Base-by-base conservation (phyloP, 2,329 filamentous ascomycete species). In the Aphanocladium album region DNA sequence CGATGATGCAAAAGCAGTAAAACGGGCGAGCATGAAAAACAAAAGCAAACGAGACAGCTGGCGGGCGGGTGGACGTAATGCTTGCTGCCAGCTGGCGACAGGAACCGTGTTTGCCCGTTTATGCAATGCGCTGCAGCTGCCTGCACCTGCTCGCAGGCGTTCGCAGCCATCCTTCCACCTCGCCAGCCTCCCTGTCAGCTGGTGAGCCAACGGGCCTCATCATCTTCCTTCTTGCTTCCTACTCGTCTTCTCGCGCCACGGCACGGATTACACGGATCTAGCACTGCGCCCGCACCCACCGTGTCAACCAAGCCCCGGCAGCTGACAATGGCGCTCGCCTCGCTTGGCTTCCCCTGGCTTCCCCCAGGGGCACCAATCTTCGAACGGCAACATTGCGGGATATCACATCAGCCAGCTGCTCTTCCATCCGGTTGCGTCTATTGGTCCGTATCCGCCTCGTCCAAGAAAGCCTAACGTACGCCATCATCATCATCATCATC, bases 261-360 rank as follows among this genome's bases (percentile, higher is more conserved):
- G 12, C 14, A 43, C 55, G 55, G 55, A 50, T 50, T 27, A 45
- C 33, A 50, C 45, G 33, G 45, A 49, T 57, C 45, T 37, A 51
- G 35, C 46, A 52, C 39, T 37, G 49, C 45, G 35, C n/a, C n/a
- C n/a, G n/a, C n/a, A n/a, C 46, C 46, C 19, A 21, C 35, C 46
- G 11, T 43, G n/a, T 41, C 45, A 51, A 51, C 46, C 54, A n/a
- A 12, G 23, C 2, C 21, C 11, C 16, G 17, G 17, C 35, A 59
- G 47, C 56, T 59, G 56, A 59, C 56, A 23, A 43, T 59, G 56
- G 47, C 56, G 56, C 37, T 59, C 55, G 56, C 56, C 56, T 52
- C 37, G 5, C 45, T 19, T 25, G 14, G 2, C 37, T 30, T 52
- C n/a, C 37, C 37, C 45, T 23, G 35, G 35, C 33, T 43, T 35